Percentiles rank a stretch among this genome's conserved stretches.
Evolutionary conservation across 352 stramenopile species (phyloP).

Genomic region (Phytophthora megakarya): DNA sequence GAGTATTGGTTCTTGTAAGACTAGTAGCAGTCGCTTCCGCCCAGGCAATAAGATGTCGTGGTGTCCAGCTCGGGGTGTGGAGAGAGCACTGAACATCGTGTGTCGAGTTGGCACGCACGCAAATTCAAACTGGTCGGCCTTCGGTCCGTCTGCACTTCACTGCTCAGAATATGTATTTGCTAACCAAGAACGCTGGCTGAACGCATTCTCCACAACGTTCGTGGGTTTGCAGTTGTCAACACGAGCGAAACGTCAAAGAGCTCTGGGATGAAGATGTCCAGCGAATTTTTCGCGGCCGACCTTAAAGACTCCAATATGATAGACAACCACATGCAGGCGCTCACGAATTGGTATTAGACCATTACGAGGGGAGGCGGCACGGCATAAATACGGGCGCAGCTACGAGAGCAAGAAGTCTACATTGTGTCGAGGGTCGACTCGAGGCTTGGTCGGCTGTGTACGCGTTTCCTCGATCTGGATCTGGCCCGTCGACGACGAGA

Average conservation of each 20-base stretch:
- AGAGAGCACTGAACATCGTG: not conserved
- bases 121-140: conserved; percentile 16
- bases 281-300: not conserved
- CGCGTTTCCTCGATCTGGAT: conserved; percentile 29
- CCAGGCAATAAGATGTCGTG: not conserved
- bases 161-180: not conserved
- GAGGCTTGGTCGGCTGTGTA: conserved; percentile 6
- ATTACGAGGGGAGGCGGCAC: conserved; percentile 2
- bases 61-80: not conserved
- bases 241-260: not conserved
- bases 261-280: conserved; percentile 9
- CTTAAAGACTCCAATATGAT: not conserved
- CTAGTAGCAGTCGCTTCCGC: not conserved
- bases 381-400: conserved; percentile 25
- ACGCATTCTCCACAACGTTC: not conserved
- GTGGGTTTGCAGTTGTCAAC: not conserved
- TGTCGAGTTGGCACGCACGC: conserved; percentile 5
- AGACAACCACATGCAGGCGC: conserved; percentile 7
- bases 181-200: conserved; percentile 1
- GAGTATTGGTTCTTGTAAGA: not conserved
- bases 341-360: conserved; percentile 25
- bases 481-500: conserved; percentile 62
- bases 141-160: conserved; percentile 3
- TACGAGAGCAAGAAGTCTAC: conserved; percentile 58
- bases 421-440: conserved; percentile 37